Percentiles rank a stretch among this genome's conserved stretches.
These are phyloP conservation scores for Phyllosticta ampelicida DNA, from an alignment of 2,329 filamentous ascomycete species.

Conservation along the genomic window DNA sequence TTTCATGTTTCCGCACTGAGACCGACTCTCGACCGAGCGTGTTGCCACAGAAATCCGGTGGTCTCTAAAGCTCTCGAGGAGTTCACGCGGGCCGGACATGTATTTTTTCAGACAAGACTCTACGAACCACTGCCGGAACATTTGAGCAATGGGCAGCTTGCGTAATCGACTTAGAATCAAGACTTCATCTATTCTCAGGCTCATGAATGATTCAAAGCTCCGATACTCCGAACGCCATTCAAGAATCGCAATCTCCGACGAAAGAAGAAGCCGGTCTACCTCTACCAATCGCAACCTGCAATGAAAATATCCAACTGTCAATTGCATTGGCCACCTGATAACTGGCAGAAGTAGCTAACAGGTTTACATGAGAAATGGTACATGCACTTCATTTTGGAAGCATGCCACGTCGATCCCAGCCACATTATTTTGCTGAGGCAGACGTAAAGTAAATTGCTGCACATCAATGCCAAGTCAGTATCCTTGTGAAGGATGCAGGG, in stretches of 20 bases:
- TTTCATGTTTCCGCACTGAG: background rate
- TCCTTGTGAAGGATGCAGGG: background rate
- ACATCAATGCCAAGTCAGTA: background rate
- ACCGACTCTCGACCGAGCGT: background rate
- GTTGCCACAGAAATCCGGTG: background rate
- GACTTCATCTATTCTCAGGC: background rate
- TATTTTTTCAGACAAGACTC: background rate
- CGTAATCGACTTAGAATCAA: background rate
- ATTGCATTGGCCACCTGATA: background rate
- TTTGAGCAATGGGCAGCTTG: background rate
- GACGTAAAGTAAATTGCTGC: background rate
- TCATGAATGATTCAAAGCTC: background rate
- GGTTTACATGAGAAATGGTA: background rate
- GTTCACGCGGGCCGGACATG: background rate
- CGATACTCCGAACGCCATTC: background rate
- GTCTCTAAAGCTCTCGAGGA: background rate
- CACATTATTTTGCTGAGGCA: background rate
- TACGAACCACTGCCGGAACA: background rate
- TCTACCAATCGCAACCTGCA: background rate
- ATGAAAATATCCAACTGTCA: background rate
- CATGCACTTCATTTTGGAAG: background rate
- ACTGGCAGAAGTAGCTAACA: background rate
- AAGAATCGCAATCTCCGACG: background rate
- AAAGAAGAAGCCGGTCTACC: background rate
- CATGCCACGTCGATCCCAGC: background rate